These are phyloP conservation scores for Candida oleophila DNA, from an alignment of 805 yeast genomes.

Conservation along the genomic window DNA sequence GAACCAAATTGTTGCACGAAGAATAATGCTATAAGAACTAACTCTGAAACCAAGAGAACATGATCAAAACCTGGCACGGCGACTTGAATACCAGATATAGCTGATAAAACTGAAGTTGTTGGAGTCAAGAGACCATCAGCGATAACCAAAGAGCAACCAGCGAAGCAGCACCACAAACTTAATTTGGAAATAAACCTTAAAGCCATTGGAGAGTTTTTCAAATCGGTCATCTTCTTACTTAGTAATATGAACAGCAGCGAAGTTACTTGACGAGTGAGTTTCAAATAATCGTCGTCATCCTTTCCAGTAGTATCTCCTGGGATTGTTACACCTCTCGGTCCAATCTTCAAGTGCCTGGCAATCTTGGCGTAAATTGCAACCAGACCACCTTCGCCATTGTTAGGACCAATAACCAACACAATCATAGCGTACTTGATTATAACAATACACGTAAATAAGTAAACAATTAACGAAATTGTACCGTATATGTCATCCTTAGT, in stretches of 20 bases:
- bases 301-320: conserved; percentile 33
- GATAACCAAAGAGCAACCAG: conserved; percentile 57
- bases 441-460: conserved; percentile 53
- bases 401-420: conserved; percentile 51
- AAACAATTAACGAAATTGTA: conserved; percentile 52
- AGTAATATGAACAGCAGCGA: conserved; percentile 23
- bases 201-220: conserved; percentile 22
- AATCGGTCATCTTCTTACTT: conserved; percentile 14
- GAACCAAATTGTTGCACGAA: conserved; percentile 51
- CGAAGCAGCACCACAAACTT: conserved; percentile 41
- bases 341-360: conserved; percentile 47
- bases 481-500: conserved; percentile 46
- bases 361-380: conserved; percentile 62
- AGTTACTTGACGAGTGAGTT: conserved; percentile 38
- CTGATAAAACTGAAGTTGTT: conserved; percentile 59
- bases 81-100: conserved; percentile 56
- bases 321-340: conserved; percentile 45
- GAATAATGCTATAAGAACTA: conserved; percentile 45
- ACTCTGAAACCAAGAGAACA: conserved; percentile 51
- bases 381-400: conserved; percentile 63
- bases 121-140: conserved; percentile 65
- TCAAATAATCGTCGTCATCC: conserved; percentile 21
- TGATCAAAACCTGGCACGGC: conserved; percentile 46
- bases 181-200: conserved; percentile 28
- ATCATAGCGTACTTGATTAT: conserved; percentile 50